A percentile compares a stretch with the other conserved stretches of the same genome.
These are phyloP conservation scores for Exophiala calicioides DNA, from an alignment of 2,329 filamentous ascomycete genomes.

Conservation along the genomic window DNA sequence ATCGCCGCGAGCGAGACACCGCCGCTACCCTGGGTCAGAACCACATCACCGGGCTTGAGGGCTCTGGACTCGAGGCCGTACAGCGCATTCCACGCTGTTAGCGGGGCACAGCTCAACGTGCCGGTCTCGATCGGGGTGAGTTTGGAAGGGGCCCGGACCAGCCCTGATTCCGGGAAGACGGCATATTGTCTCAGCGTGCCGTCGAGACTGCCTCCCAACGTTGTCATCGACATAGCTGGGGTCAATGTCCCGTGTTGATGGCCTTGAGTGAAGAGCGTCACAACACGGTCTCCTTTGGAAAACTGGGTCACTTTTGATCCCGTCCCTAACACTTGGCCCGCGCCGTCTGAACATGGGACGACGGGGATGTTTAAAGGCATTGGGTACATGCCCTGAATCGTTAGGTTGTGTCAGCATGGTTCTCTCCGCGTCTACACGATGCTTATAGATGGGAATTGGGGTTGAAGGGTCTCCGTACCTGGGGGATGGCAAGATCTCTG, in stretches of 20 bases:
- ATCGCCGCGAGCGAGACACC: slow-evolving; percentile 55
- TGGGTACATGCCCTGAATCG: slow-evolving; percentile 49
- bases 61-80: slow-evolving; percentile 54
- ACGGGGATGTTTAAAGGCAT: slow-evolving; percentile 48
- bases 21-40: slow-evolving; percentile 63
- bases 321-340: slow-evolving; percentile 52
- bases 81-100: slow-evolving; percentile 68
- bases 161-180: slow-evolving; percentile 67
- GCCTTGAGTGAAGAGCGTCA: slow-evolving; percentile 59
- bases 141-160: slow-evolving; percentile 63
- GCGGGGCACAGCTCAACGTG: slow-evolving; percentile 61
- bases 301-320: slow-evolving; percentile 59
- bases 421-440: neutral
- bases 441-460: no score
- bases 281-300: slow-evolving; percentile 60
- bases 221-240: slow-evolving; percentile 47
- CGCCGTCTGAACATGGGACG: slow-evolving; percentile 44
- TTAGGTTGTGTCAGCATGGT: neutral
- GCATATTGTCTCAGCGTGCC: slow-evolving; percentile 69
- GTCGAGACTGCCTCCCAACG: slow-evolving; percentile 68
- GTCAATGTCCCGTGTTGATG: slow-evolving; percentile 55
- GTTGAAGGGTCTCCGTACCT: slow-evolving; percentile 28
- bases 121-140: slow-evolving; percentile 57
- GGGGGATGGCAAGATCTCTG: slow-evolving; percentile 50
- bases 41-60: slow-evolving; percentile 56